These are phyloP conservation scores for Penicillium desertorum DNA, from an alignment of 495 filamentous ascomycete species.

Conservation along the genomic window DNA sequence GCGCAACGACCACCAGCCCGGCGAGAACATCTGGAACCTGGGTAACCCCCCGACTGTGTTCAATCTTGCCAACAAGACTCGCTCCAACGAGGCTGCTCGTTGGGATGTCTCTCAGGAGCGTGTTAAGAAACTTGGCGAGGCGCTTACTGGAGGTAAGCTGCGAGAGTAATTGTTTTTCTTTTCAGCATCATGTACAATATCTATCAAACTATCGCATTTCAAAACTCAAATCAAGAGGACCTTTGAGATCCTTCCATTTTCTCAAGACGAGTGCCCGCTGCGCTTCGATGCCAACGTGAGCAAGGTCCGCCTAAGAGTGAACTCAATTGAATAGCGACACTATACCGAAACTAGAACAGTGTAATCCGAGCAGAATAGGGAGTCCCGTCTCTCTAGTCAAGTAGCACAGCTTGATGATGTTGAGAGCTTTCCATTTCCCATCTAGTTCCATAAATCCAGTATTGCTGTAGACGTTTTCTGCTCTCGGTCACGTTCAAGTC, in stretches of 20 bases:
- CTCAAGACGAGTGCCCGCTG: neutral
- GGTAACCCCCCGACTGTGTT: slow-evolving; percentile 53
- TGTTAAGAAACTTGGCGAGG: slow-evolving; percentile 63
- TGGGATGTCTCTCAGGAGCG: slow-evolving; percentile 54
- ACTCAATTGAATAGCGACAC: too few relatives aligned
- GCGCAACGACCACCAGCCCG: slow-evolving; percentile 40
- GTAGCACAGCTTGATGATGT: too few relatives aligned
- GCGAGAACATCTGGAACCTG: slow-evolving; percentile 59
- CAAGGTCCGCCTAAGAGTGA: too few relatives aligned
- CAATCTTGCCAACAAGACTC: slow-evolving; percentile 34
- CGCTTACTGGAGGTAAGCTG: slow-evolving; percentile 69
- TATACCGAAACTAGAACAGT: too few relatives aligned
- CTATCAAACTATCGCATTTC: slow-evolving; percentile 24
- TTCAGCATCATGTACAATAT: slow-evolving; percentile 32
- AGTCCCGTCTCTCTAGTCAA: too few relatives aligned
- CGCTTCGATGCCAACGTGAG: neutral
- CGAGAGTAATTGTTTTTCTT: slow-evolving; percentile 26
- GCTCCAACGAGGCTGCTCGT: slow-evolving; percentile 30
- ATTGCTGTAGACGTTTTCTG: too few relatives aligned
- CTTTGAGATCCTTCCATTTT: neutral
- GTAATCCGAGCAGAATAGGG: too few relatives aligned
- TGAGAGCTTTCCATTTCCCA: too few relatives aligned
- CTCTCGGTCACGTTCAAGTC: too few relatives aligned
- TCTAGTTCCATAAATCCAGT: too few relatives aligned
- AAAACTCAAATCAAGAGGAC: slow-evolving; percentile 7